Evolutionary conservation across 495 filamentous ascomycete genomes (phyloP).

Genomic region (Beverwykella pulmonaria): DNA sequence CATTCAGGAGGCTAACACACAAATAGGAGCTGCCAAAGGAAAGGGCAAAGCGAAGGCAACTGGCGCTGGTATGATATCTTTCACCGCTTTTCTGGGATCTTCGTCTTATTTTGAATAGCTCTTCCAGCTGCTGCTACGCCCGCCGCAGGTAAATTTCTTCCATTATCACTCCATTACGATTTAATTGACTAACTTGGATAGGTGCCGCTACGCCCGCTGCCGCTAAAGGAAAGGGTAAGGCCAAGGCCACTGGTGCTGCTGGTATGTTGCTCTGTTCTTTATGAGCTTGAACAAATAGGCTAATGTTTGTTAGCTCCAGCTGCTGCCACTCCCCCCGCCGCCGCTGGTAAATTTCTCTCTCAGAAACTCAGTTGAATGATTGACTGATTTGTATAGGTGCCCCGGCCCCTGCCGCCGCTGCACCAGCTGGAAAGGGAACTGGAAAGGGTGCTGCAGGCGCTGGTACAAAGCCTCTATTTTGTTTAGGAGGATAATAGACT

Average conservation of each 20-base stretch:
- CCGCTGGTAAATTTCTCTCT: neutral
- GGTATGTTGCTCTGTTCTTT: neutral
- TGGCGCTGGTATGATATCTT: slow-evolving; percentile 1
- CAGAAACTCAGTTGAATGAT: too few relatives aligned
- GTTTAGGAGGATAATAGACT: neutral
- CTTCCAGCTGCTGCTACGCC: neutral
- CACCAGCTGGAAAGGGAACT: too few relatives aligned
- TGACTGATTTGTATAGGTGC: too few relatives aligned
- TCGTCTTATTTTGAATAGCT: too few relatives aligned
- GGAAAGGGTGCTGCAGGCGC: neutral
- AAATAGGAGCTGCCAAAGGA: slow-evolving; percentile 2
- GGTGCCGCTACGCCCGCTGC: too few relatives aligned
- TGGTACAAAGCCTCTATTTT: neutral
- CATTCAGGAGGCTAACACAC: neutral
- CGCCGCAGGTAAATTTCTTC: neutral
- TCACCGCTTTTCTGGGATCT: too few relatives aligned
- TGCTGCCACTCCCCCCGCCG: neutral
- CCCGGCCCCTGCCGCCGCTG: too few relatives aligned
- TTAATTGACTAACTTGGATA: too few relatives aligned
- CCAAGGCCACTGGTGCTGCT: neutral
- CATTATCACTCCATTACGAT: too few relatives aligned
- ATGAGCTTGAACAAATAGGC: neutral
- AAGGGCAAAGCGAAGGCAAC: slow-evolving; percentile 9
- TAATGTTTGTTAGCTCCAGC: neutral
- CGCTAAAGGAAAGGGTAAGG: neutral